Evolutionary conservation across 768 basidiomycete species (phyloP), one percentile per base, ranked within the genome.

Genomic region (Omphalotus guepiniiformis): DNA sequence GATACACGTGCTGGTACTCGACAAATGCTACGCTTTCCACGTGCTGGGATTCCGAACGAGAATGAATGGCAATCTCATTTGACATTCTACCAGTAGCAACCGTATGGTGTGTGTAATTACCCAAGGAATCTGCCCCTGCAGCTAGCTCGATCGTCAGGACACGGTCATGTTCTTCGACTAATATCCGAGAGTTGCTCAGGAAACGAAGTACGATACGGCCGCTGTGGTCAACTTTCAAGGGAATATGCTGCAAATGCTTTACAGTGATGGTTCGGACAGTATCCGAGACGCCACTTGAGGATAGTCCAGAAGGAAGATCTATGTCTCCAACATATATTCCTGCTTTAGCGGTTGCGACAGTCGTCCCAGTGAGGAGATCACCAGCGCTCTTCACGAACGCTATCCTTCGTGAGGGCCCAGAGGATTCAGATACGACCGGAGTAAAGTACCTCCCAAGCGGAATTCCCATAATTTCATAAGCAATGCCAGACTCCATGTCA

Each of bases 281-380:
- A n/a, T n/a, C n/a, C n/a, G n/a, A n/a, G n/a, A n/a, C n/a, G 44
- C 53, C 46, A 6, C 7, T 9, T 25, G 54, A 51, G 3, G 58
- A 55, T 11, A 12, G 12, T 11, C 25, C 21, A 7, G 63, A 57
- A 7, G 82, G 82, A 8, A 85, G 66, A 1, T 62, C 68, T 49
- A 87, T 60, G 21, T 82, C 72, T 9, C 75, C 84, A 47, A 87
- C 55, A 61, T 86, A 88, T 25, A 88, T 67, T 2, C 85, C 85
- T 13, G 74, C 62, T 21, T 69, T 68, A 8, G 78, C 79, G 1
- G 83, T 86, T 12, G 85, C 85, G 11, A 87, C 69, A 30, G 84
- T 67, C 50, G 81, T 55, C 1, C 85, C 85, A 0, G 83, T 82
- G 27, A 85, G 64, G 25, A 65, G 56, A 53, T 77, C 79, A 1